Percentiles rank a stretch among this genome's conserved stretches.
Evolutionary conservation across 495 filamentous ascomycete species (phyloP).

Genomic region (Astrothelium macrocarpum): DNA sequence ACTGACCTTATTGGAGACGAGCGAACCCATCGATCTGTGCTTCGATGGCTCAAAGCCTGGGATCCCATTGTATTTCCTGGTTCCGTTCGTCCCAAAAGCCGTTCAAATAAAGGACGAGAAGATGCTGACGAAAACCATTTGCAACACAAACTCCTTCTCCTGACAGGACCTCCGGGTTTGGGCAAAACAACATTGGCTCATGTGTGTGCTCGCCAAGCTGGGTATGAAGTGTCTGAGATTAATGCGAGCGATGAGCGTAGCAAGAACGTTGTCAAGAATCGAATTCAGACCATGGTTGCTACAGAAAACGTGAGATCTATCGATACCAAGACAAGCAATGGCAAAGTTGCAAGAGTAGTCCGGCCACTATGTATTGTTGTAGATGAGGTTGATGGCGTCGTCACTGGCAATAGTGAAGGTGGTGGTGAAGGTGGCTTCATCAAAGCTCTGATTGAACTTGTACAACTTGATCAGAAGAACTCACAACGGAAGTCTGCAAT

Average conservation of each 20-base stretch:
- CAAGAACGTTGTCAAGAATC: slow-evolving; percentile 70
- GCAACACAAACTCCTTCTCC: slow-evolving; percentile 76
- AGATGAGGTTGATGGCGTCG: slow-evolving; percentile 93
- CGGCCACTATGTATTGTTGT: slow-evolving; percentile 88
- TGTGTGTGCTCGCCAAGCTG: slow-evolving; percentile 88
- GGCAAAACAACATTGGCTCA: slow-evolving; percentile 96
- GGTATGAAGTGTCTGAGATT: slow-evolving; percentile 88
- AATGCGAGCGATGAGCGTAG: slow-evolving; percentile 77
- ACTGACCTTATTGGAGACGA: slow-evolving; percentile 92
- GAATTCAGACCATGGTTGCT: slow-evolving; percentile 76
- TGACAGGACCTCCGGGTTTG: slow-evolving; percentile 84
- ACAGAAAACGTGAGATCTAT: slow-evolving; percentile 87
- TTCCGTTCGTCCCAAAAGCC: slow-evolving; percentile 45
- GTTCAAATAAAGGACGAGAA: slow-evolving; percentile 31
- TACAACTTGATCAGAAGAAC: slow-evolving; percentile 78
- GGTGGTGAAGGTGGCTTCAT: slow-evolving; percentile 79
- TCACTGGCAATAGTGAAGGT: slow-evolving; percentile 63
- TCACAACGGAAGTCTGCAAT: slow-evolving; percentile 30
- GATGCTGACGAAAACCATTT: slow-evolving; percentile 53
- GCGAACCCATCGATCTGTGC: slow-evolving; percentile 79
- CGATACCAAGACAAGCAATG: slow-evolving; percentile 51
- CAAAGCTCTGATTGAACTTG: slow-evolving; percentile 85
- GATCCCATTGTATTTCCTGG: slow-evolving; percentile 86
- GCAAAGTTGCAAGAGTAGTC: slow-evolving; percentile 60
- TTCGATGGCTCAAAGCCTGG: slow-evolving; percentile 91